Conservation (phyloP, 2,329 filamentous ascomycete species). For the Emergomyces orientalis region DNA sequence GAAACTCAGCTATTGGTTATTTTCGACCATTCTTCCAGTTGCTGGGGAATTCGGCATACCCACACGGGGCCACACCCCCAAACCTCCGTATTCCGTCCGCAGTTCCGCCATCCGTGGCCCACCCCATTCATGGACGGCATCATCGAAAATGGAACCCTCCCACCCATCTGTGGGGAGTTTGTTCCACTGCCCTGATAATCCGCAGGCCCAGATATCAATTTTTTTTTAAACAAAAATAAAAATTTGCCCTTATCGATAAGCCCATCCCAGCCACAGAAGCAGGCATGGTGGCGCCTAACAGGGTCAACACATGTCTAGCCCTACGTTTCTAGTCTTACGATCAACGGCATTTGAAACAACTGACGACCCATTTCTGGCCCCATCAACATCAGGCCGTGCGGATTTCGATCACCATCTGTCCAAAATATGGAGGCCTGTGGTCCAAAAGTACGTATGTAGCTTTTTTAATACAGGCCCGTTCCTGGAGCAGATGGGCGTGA, state of each 20-base stretch:
- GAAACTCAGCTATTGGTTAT: too few species aligned
- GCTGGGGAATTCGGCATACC: background rate
- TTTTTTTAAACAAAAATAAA: too few species aligned
- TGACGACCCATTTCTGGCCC: background rate
- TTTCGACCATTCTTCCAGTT: background rate
- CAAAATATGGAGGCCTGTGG: background rate
- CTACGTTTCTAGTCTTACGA: too few species aligned
- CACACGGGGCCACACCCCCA: too few species aligned
- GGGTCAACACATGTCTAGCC: too few species aligned
- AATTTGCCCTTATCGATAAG: background rate
- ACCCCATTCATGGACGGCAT: background rate
- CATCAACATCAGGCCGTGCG: background rate
- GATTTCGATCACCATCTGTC: background rate
- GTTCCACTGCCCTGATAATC: background rate
- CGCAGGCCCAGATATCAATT: background rate
- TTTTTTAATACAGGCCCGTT: background rate
- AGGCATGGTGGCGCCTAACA: too few species aligned
- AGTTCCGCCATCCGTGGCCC: background rate
- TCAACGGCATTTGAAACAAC: too few species aligned
- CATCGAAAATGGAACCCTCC: background rate
- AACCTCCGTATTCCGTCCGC: background rate
- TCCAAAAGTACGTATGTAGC: background rate
- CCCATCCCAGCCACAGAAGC: background rate
- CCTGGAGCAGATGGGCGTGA: background rate
- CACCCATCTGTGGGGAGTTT: background rate